A percentile compares a stretch with the other conserved stretches of the same genome.
phyloP scores from a whole-genome alignment of 75 land plant species.

The Azolla pinnata region DNA sequence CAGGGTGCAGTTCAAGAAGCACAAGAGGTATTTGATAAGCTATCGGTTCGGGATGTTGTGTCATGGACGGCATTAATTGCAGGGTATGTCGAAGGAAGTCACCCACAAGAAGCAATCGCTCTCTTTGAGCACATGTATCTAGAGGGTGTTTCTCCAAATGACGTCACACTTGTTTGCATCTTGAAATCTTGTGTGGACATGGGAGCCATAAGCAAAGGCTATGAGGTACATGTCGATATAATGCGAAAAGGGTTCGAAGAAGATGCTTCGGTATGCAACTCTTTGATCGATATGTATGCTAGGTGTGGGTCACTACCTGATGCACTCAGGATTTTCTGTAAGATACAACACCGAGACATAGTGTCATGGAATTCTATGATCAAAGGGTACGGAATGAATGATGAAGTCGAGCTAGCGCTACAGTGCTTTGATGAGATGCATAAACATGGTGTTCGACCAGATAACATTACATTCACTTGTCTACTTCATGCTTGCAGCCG shows the following conservation, averaged over 20 bases:
- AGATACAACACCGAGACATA: not conserved
- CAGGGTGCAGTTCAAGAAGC: conserved; percentile 41
- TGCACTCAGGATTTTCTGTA: not conserved
- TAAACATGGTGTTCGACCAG: conserved; percentile 4
- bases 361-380: not conserved
- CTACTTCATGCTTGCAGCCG: conserved; percentile 21
- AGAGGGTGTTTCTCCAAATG: conserved; percentile 6
- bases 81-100: conserved; percentile 13
- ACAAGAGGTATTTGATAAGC: conserved; percentile 8
- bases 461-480: conserved; percentile 13
- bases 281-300: conserved; percentile 2
- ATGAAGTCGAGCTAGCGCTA: not conserved
- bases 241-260: conserved; percentile 6
- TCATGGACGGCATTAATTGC: conserved; percentile 19
- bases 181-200: conserved; percentile 12
- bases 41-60: conserved; percentile 8
- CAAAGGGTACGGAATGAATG: not conserved
- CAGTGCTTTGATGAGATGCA: conserved; percentile 1
- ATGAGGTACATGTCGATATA: conserved; percentile 12
- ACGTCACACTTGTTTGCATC: conserved; percentile 7
- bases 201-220: conserved; percentile 13
- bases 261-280: conserved; percentile 5
- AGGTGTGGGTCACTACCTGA: not conserved
- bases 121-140: conserved; percentile 5
- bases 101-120: conserved; percentile 7